Conservation (phyloP, 225 moss, liverwort and hornwort species). For the Pleurozium schreberi region DNA sequence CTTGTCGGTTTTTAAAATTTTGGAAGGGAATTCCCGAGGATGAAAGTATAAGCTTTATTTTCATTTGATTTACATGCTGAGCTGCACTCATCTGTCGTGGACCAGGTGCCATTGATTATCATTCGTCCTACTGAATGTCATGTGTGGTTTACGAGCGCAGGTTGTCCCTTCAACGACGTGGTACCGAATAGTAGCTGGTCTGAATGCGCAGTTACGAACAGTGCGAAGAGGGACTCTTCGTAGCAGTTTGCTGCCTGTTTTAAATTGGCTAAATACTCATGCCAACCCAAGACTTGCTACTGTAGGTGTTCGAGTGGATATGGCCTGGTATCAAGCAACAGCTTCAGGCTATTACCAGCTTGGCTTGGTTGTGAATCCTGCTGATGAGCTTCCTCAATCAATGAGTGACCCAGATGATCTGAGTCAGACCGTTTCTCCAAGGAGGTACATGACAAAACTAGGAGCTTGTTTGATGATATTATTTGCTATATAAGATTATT, state of each 20-base stretch:
- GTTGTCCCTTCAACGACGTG: conserved; percentile 76
- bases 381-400: conserved; percentile 40
- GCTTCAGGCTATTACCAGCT: conserved; percentile 87
- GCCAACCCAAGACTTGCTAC: conserved; percentile 53
- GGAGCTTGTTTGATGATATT: neutral
- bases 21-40: neutral
- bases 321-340: conserved; percentile 98
- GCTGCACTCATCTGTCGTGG: neutral
- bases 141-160: conserved; percentile 24
- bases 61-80: neutral
- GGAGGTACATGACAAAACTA: conserved; percentile 8
- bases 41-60: neutral
- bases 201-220: conserved; percentile 83
- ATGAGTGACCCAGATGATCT: conserved; percentile 9
- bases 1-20: neutral
- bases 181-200: conserved; percentile 88
- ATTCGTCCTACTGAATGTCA: neutral
- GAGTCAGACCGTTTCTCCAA: conserved; percentile 29
- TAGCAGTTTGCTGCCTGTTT: conserved; percentile 61
- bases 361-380: conserved; percentile 66
- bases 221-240: conserved; percentile 70
- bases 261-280: conserved; percentile 64
- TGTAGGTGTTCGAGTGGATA: conserved; percentile 67
- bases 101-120: neutral
- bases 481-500: neutral